phyloP scores from a whole-genome alignment of 2,329 filamentous ascomycete genomes.

The Ustulina deusta region DNA sequence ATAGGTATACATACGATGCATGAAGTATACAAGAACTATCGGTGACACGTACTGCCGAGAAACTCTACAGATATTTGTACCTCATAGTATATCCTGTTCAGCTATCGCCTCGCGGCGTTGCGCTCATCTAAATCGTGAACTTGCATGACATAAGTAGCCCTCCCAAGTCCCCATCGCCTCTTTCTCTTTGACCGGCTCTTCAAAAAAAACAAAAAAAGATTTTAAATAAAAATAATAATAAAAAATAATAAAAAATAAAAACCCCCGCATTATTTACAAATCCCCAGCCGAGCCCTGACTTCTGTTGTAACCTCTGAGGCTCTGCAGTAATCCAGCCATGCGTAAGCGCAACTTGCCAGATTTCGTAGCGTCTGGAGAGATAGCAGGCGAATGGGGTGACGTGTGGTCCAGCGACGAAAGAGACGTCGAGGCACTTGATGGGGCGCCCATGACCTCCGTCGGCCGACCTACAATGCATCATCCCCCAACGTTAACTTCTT shows the following conservation, averaged over 20 bases:
- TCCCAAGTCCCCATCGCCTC: not conserved
- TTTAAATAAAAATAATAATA: too few relatives aligned
- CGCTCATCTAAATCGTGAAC: not conserved
- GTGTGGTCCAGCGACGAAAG: conserved; percentile 17
- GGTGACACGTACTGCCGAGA: not conserved
- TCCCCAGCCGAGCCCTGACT: not conserved
- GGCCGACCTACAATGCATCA: conserved; percentile 24
- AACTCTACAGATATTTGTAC: not conserved
- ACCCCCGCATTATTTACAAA: not conserved
- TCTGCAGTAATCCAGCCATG: conserved; percentile 14
- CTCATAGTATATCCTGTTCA: not conserved
- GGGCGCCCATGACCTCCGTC: conserved; percentile 22
- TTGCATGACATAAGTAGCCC: not conserved
- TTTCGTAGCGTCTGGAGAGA: not conserved
- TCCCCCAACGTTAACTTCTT: not conserved
- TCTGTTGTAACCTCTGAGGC: not conserved
- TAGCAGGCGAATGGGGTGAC: conserved; percentile 3
- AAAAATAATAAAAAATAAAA: too few relatives aligned
- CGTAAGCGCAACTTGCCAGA: conserved; percentile 15
- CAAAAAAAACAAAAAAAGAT: not conserved
- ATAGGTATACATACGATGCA: too few relatives aligned
- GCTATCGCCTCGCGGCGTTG: not conserved
- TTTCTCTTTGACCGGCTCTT: not conserved
- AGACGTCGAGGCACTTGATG: conserved; percentile 24
- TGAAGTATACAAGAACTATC: too few relatives aligned